A percentile compares a stretch with the other conserved stretches of the same genome.
phyloP scores from a whole-genome alignment of 169 alveolate genomes.

The Eimeria acervulina region DNA sequence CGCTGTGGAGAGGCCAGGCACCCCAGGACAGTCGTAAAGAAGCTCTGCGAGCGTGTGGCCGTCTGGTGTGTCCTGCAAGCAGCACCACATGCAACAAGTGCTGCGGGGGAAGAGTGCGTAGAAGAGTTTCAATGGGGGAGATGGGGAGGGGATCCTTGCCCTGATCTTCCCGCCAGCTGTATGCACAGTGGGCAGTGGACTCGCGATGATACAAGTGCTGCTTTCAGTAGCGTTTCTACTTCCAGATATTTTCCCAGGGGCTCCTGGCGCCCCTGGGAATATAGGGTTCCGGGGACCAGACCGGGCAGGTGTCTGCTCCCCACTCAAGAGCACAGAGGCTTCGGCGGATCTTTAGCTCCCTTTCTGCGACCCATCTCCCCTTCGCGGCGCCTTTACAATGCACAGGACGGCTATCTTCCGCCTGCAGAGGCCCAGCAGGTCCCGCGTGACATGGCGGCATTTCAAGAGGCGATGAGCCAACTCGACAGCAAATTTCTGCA shows the following conservation, averaged over 20 bases:
- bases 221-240: not conserved
- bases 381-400: not conserved
- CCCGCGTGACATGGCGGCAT: conserved; percentile 41
- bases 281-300: not conserved
- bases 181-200: conserved; percentile 28
- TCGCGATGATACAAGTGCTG: not conserved
- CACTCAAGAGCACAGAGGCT: not conserved
- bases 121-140: conserved; percentile 1
- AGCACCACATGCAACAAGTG: not conserved
- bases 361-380: not conserved
- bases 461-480: conserved; percentile 52
- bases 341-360: not conserved
- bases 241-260: conserved; percentile 3
- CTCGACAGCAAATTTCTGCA: conserved; percentile 33
- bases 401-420: conserved; percentile 1
- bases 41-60: not conserved
- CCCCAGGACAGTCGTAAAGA: not conserved
- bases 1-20: not conserved
- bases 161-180: not conserved
- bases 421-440: not conserved
- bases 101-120: not conserved
- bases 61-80: not conserved
- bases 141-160: not conserved
- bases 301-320: not conserved
- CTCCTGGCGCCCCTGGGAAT: not conserved